Conservation (phyloP, 2,329 filamentous ascomycete species). For the Eutypa lata region DNA sequence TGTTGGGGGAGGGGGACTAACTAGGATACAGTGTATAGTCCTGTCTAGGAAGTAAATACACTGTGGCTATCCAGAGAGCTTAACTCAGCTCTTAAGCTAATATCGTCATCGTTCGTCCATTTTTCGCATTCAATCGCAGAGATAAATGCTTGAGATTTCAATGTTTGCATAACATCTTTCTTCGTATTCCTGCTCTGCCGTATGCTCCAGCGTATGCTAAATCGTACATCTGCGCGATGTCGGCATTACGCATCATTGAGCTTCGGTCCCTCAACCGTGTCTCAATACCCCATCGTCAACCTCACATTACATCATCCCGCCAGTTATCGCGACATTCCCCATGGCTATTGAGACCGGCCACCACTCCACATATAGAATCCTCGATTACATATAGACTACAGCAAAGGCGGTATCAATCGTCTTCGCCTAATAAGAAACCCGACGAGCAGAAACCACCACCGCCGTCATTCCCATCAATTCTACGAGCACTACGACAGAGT, state of each 20-base stretch:
- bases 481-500: slow-evolving; percentile 29
- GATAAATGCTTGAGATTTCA: too few species aligned
- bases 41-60: too few species aligned
- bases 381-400: slow-evolving; percentile 11
- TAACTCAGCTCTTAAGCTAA: too few species aligned
- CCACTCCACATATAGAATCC: slow-evolving; percentile 6
- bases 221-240: slow-evolving; percentile 13
- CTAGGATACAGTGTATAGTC: background rate
- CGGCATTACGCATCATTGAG: slow-evolving; percentile 13
- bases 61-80: too few species aligned
- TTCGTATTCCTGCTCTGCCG: background rate
- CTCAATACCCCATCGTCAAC: slow-evolving; percentile 13
- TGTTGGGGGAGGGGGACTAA: background rate
- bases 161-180: background rate
- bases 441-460: slow-evolving; percentile 20
- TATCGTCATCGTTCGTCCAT: too few species aligned
- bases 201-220: slow-evolving; percentile 3
- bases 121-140: too few species aligned
- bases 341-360: slow-evolving; percentile 2
- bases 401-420: slow-evolving; percentile 24
- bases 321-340: slow-evolving; percentile 4
- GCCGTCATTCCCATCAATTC: slow-evolving; percentile 20
- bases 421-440: slow-evolving; percentile 12
- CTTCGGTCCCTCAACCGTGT: slow-evolving; percentile 12
- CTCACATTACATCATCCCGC: slow-evolving; percentile 7